A percentile compares a stretch with the other conserved stretches of the same genome.
phyloP scores from a whole-genome alignment of 2,329 filamentous ascomycete genomes.

The Exophiala oligosperma region DNA sequence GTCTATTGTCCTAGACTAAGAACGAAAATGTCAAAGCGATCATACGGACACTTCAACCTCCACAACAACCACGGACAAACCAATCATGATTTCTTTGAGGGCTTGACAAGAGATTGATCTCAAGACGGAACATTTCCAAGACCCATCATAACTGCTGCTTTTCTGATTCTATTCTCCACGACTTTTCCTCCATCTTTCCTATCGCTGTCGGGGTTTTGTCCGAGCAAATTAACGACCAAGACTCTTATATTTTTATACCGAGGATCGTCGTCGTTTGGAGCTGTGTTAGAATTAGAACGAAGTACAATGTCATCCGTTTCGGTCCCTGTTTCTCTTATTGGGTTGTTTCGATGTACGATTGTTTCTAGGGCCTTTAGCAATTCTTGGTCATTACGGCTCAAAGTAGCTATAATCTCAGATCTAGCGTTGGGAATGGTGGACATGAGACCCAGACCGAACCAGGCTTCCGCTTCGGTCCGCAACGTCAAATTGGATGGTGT shows the following conservation, averaged over 20 bases:
- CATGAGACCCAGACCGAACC: constrained; percentile 23
- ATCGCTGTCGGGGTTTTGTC: background rate
- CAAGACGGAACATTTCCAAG: background rate
- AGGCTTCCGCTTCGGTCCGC: constrained; percentile 19
- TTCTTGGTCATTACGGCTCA: constrained; percentile 1
- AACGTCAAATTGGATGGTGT: too few species aligned
- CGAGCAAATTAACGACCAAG: constrained; percentile 15
- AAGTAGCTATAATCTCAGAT: constrained; percentile 5
- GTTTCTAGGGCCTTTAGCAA: constrained; percentile 7
- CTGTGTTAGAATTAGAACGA: background rate
- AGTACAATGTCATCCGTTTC: background rate
- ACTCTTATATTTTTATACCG: constrained; percentile 20
- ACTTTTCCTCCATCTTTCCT: background rate
- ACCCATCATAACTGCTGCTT: background rate
- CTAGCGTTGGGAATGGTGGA: constrained; percentile 6
- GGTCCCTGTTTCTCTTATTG: background rate
- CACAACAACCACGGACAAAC: background rate
- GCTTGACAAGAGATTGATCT: too few species aligned
- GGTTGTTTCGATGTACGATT: background rate
- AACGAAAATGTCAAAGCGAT: background rate
- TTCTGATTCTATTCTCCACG: constrained; percentile 4
- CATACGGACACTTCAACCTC: too few species aligned
- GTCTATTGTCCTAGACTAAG: background rate
- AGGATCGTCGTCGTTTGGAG: constrained; percentile 8
- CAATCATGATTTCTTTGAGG: background rate